These are phyloP conservation scores for Saccharomycopsis hybrid DNA, from an alignment of 1,139 yeast species.

Conservation along the genomic window DNA sequence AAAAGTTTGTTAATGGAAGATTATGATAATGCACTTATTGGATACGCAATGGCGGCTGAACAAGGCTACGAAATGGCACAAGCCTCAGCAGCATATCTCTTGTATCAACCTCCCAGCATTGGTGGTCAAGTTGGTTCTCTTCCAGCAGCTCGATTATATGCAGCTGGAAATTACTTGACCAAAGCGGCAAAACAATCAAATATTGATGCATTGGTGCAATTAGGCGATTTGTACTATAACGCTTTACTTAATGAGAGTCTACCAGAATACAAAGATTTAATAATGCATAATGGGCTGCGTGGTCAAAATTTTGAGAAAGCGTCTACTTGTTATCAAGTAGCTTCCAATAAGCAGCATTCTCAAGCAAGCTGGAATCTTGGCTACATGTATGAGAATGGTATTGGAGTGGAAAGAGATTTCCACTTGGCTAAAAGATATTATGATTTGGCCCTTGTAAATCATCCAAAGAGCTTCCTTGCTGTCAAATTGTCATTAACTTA, in stretches of 20 bases:
- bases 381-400: constrained; percentile 81
- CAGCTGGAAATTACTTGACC: constrained; percentile 64
- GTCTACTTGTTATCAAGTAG: constrained; percentile 53
- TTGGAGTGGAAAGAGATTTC: constrained; percentile 70
- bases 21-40: constrained; percentile 61
- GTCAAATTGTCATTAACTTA: constrained; percentile 44
- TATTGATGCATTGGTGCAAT: constrained; percentile 62
- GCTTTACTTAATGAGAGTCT: constrained; percentile 28
- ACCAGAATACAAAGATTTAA: neutral
- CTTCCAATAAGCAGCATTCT: constrained; percentile 52
- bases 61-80: constrained; percentile 79
- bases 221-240: constrained; percentile 70
- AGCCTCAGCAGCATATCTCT: constrained; percentile 66
- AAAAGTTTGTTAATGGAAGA: constrained; percentile 48
- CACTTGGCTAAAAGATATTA: constrained; percentile 81
- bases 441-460: constrained; percentile 46
- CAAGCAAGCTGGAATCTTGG: constrained; percentile 82
- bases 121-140: constrained; percentile 25
- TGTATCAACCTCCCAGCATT: constrained; percentile 52
- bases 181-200: constrained; percentile 64
- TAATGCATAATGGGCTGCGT: no score
- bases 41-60: constrained; percentile 83
- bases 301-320: constrained; percentile 48
- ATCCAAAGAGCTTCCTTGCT: constrained; percentile 38
- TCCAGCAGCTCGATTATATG: constrained; percentile 30